These are phyloP conservation scores for Decorospora gaudefroyi DNA, from an alignment of 2,329 filamentous ascomycete genomes.

Conservation along the genomic window DNA sequence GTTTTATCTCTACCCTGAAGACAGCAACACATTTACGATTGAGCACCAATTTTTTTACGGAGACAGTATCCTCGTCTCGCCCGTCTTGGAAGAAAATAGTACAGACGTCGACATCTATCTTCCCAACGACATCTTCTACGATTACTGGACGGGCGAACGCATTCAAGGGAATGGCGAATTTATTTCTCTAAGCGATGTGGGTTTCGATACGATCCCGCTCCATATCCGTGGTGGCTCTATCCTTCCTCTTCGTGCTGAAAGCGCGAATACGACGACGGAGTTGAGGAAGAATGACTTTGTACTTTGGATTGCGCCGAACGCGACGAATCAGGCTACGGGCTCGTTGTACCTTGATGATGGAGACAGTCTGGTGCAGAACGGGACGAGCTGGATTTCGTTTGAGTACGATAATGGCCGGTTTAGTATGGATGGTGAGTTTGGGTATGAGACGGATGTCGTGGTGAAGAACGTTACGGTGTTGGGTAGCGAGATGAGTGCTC, in stretches of 20 bases:
- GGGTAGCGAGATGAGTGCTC: slow-evolving; percentile 56
- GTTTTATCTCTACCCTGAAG: slow-evolving; percentile 70
- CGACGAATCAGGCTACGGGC: slow-evolving; percentile 66
- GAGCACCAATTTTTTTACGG: slow-evolving; percentile 64
- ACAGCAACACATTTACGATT: slow-evolving; percentile 57
- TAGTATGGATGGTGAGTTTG: slow-evolving; percentile 59
- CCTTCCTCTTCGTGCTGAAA: slow-evolving; percentile 61
- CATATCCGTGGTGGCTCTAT: slow-evolving; percentile 68
- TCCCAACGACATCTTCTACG: slow-evolving; percentile 63
- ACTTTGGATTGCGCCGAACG: slow-evolving; percentile 68
- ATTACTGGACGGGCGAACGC: slow-evolving; percentile 59
- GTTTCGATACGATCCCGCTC: slow-evolving; percentile 62
- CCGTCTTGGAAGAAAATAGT: slow-evolving; percentile 58
- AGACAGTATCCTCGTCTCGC: slow-evolving; percentile 60
- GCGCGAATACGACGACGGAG: slow-evolving; percentile 66
- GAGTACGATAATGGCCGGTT: slow-evolving; percentile 61
- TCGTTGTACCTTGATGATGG: slow-evolving; percentile 78
- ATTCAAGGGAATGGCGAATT: slow-evolving; percentile 54
- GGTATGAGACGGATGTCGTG: slow-evolving; percentile 47
- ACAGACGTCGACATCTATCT: slow-evolving; percentile 61
- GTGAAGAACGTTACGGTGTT: slow-evolving; percentile 38
- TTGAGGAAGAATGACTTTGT: slow-evolving; percentile 70
- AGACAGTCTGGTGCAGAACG: slow-evolving; percentile 63
- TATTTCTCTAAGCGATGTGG: slow-evolving; percentile 54
- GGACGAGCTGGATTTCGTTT: slow-evolving; percentile 63